Evolutionary conservation across 352 stramenopile genomes (phyloP), one percentile per base, ranked within the genome.

Genomic region (Plasmopara halstedii): DNA sequence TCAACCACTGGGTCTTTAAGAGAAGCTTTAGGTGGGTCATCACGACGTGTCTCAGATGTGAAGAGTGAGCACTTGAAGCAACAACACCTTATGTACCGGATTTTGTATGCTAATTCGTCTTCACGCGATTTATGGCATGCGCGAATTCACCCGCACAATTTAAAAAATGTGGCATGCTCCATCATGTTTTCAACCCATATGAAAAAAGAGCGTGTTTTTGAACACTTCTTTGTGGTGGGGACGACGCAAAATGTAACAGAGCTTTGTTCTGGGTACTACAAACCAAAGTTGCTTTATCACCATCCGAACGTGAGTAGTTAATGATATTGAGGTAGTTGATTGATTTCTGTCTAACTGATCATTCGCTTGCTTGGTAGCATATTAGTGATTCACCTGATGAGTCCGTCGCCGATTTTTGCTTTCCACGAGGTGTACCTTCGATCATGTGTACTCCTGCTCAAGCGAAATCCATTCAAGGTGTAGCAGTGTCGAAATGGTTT

Each of bases 101-200:
- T 90, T 52, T 73, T 89, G 53, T 81, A 88, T 58, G 52, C 68
- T 21, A 88, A 83, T 54, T 67, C 74, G 20, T 83, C 59, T 17
- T 63, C 65, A 13, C 57, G 64, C 2, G 67, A 85, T 56, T 43
- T 86, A 6, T 88, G 80, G 76, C 59, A 84, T 37, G 45, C 69
- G 11, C 63, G 70, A n/a, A 43, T 67, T 8, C 58, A 80, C 41
- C 56, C 57, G 0, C 48, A 60, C 40, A 73, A 73, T 42, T 50
- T 85, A 23, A 66, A 85, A 18, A 83, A 66, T 23, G 62, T 88
- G 19, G 81, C 77, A 14, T 72, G 67, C 6, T 87, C 78, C 0
- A 71, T 90, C 37, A 73, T 87, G 48, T 84, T 83, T 45, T 90
- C 74, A 2, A 85, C 88, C 73, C 72, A 89, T 26, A 52, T 87